Base-by-base conservation (phyloP, 2,329 filamentous ascomycete species). In the Arthrinium phaeospermum region DNA sequence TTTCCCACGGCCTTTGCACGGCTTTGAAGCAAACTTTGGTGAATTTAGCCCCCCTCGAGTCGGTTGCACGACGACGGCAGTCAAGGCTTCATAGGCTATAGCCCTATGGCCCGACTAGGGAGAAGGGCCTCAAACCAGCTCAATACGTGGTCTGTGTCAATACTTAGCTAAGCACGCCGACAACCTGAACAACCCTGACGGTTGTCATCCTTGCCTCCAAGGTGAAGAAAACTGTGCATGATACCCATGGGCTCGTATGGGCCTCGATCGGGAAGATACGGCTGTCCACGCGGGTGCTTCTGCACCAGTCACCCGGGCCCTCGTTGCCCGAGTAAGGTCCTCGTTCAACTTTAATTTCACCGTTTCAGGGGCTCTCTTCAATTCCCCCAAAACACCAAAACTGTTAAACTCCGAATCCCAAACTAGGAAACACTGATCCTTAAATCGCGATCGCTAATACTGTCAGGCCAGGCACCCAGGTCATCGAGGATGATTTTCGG, bases 81-180 rank as follows among this genome's bases (percentile, higher is more conserved):
- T 64, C 8, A 13, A 41, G 57, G 19, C 34, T 37, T 41, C 22
- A 30, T 64, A n/a, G n/a, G n/a, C n/a, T n/a, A n/a, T n/a, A 64
- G 34, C 57, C 57, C 57, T 64, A 41, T 41, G 34, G 34, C 19
- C 57, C 34, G 3, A 8, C 19, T 5, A 22, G 4, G 57, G 19
- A 24, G 34, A 41, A 64, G 19, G 34, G 7, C 34, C 34, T 64
- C 57, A 64, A 64, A 64, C 57, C n/a, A 34, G 34, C 41, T 34
- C 57, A 64, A 64, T 64, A 64, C 57, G 22, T 64, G 57, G 57
- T 64, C 57, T 64, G 57, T 64, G 57, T 64, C 34, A 64, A 64
- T 64, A 19, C 6, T 4, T 34, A 37, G 34, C 57, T 41, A 41
- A 14, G 57, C 57, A 41, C 10, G 2, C 12, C 57, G 22, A 64